Percentiles rank a stretch among this genome's conserved stretches.
These are phyloP conservation scores for Nissolia schottii DNA, from an alignment of 306 rosid species.

Conservation along the genomic window DNA sequence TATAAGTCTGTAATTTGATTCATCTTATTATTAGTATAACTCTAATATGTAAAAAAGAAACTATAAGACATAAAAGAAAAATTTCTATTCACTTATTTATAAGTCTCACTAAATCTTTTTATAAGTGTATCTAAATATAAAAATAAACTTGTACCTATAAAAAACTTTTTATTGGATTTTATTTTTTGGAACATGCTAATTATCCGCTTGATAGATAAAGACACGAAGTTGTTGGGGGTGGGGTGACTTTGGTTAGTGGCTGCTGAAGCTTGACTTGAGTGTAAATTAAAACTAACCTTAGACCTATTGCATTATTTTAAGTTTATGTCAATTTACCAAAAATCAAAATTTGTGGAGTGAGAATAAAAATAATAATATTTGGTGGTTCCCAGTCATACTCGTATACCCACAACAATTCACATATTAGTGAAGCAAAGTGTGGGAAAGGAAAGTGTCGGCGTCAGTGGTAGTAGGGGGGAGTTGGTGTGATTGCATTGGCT, in stretches of 20 bases:
- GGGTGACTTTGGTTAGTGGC: background rate
- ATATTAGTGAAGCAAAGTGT: background rate
- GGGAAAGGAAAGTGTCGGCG: conserved; percentile 16
- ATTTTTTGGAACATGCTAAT: background rate
- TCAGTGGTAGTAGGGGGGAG: conserved; percentile 29
- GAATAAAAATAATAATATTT: background rate
- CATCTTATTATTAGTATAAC: no score
- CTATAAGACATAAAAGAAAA: no score
- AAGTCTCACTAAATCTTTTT: no score
- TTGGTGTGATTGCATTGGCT: conserved; percentile 16
- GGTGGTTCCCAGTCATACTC: background rate
- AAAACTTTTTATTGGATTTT: background rate
- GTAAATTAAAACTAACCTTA: background rate
- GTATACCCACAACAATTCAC: background rate
- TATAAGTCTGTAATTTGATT: no score
- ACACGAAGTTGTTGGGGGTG: background rate
- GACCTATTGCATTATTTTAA: background rate
- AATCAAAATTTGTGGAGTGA: background rate
- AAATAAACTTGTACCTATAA: no score
- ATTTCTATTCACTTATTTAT: no score
- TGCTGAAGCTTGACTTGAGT: background rate
- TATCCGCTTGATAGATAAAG: background rate
- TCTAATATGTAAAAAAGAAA: no score
- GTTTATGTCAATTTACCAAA: background rate
- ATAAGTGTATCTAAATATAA: no score